Conservation (phyloP, 805 yeast genomes). For the Saturnispora hagleri region DNA sequence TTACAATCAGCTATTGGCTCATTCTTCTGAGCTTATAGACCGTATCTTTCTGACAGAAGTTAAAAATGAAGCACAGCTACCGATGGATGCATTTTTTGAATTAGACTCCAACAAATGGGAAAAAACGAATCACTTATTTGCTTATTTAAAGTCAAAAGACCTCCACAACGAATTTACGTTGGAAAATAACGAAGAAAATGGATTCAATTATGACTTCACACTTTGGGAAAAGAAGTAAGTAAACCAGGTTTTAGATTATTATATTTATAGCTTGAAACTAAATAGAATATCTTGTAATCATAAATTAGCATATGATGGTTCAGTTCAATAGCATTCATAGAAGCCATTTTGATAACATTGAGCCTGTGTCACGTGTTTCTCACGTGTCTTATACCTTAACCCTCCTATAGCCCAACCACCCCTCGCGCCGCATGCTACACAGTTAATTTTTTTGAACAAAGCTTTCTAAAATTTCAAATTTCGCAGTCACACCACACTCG, state of each 20-base stretch:
- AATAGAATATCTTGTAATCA: no score
- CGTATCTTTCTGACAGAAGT: slow-evolving; percentile 67
- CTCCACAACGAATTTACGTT: slow-evolving; percentile 21
- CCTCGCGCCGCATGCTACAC: slow-evolving; percentile 8
- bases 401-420: neutral
- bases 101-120: slow-evolving; percentile 33
- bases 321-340: no score
- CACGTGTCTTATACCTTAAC: neutral
- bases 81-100: slow-evolving; percentile 66
- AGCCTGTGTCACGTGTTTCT: neutral
- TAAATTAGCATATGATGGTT: no score
- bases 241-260: neutral
- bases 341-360: no score
- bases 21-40: slow-evolving; percentile 31
- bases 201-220: slow-evolving; percentile 48
- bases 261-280: neutral
- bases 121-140: slow-evolving; percentile 29
- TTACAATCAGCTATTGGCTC: slow-evolving; percentile 41
- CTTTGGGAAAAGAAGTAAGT: slow-evolving; percentile 39
- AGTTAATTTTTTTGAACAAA: neutral
- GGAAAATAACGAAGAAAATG: slow-evolving; percentile 29
- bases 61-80: slow-evolving; percentile 28
- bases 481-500: slow-evolving; percentile 8
- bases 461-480: neutral
- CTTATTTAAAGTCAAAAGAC: slow-evolving; percentile 32